phyloP scores from a whole-genome alignment of 495 filamentous ascomycete species.

The Geopyxis carbonaria region DNA sequence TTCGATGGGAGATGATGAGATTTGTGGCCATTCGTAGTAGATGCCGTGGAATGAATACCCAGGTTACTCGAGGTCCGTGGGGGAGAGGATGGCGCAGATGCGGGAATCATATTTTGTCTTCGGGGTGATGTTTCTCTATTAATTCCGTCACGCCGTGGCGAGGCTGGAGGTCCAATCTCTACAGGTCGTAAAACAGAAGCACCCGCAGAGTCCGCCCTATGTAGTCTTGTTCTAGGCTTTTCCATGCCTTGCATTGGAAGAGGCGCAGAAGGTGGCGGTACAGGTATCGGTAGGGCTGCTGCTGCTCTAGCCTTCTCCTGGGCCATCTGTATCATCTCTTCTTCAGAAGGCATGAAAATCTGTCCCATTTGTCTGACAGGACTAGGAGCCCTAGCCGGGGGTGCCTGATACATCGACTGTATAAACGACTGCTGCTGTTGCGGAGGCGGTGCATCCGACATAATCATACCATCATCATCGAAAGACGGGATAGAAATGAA shows the following conservation, averaged over 20 bases:
- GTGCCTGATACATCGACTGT: neutral
- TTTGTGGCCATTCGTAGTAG: slow-evolving; percentile 13
- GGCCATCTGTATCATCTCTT: slow-evolving; percentile 14
- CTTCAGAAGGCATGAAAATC: slow-evolving; percentile 20
- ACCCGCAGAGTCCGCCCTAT: slow-evolving; percentile 17
- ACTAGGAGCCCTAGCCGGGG: neutral
- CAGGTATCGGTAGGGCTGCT: slow-evolving; percentile 3
- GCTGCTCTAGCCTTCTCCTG: slow-evolving; percentile 10
- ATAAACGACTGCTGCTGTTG: slow-evolving; percentile 4
- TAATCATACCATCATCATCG: slow-evolving; percentile 19
- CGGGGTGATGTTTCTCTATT: slow-evolving; percentile 10
- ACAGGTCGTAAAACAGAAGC: slow-evolving; percentile 13
- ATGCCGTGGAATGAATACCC: slow-evolving; percentile 1
- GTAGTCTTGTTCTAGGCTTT: slow-evolving; percentile 9
- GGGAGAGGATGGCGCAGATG: slow-evolving; percentile 21
- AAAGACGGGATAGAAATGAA: slow-evolving; percentile 24
- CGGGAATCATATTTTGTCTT: slow-evolving; percentile 10
- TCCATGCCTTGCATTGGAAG: slow-evolving; percentile 2
- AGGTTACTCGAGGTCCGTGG: slow-evolving; percentile 6
- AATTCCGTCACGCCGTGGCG: neutral
- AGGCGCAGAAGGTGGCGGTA: slow-evolving; percentile 14
- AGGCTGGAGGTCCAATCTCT: slow-evolving; percentile 4
- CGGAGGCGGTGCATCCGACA: slow-evolving; percentile 9
- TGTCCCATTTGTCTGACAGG: slow-evolving; percentile 13
- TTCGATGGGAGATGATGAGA: slow-evolving; percentile 23